Evolutionary conservation across 441 rosid genomes (phyloP).

Genomic region (Raphanus hybrid): DNA sequence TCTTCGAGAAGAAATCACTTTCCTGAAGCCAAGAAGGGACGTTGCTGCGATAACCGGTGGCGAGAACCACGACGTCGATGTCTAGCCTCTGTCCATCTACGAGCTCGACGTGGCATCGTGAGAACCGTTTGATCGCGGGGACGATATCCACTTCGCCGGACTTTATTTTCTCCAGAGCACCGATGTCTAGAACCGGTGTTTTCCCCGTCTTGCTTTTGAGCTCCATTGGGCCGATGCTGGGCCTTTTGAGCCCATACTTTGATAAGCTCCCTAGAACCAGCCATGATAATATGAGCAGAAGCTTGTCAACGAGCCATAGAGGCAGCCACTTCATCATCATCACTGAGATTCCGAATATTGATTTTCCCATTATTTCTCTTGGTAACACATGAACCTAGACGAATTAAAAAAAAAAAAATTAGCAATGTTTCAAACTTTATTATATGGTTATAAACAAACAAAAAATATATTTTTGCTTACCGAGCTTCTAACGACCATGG

Average conservation of each 20-base stretch:
- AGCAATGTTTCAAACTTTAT: too few species aligned
- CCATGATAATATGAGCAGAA: neutral
- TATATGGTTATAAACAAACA: neutral
- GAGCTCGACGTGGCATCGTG: neutral
- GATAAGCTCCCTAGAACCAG: neutral
- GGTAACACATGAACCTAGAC: neutral
- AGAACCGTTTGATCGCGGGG: neutral
- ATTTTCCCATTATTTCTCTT: neutral
- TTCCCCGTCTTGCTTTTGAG: neutral
- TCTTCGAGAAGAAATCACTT: neutral
- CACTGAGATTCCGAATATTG: neutral
- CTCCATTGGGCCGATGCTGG: neutral
- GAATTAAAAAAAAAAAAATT: neutral
- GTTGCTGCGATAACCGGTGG: neutral
- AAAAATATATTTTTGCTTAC: neutral
- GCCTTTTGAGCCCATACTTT: neutral
- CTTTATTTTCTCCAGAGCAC: neutral
- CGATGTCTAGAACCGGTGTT: neutral
- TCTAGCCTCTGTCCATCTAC: neutral
- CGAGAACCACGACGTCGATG: neutral
- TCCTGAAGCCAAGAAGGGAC: neutral
- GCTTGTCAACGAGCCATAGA: neutral
- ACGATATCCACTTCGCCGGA: neutral
- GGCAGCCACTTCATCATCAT: neutral
- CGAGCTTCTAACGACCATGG: neutral